These are phyloP conservation scores for Aspergillus ustus DNA, from an alignment of 2,329 filamentous ascomycete genomes.

Conservation along the genomic window DNA sequence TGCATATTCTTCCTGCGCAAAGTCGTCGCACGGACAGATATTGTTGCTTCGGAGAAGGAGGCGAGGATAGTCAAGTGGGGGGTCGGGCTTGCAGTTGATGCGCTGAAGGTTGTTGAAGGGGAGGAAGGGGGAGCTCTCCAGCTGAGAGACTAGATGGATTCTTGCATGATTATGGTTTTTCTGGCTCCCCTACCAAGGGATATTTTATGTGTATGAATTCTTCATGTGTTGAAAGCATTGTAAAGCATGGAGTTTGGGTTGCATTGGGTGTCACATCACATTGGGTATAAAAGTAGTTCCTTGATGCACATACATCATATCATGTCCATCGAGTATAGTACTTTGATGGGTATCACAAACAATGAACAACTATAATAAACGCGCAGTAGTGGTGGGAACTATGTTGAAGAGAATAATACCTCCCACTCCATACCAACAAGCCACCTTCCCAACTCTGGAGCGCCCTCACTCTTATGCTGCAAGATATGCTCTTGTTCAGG, in stretches of 20 bases:
- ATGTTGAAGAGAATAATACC: constrained; percentile 25
- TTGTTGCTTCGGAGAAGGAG: constrained; percentile 56
- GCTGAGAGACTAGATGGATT: too few relatives aligned
- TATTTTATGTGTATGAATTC: not conserved
- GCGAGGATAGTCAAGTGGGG: constrained; percentile 56
- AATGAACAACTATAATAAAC: not conserved
- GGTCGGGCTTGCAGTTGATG: constrained; percentile 46
- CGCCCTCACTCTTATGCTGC: not conserved
- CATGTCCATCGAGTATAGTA: not conserved
- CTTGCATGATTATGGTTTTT: too few relatives aligned
- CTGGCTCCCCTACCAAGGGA: too few relatives aligned
- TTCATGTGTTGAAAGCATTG: not conserved
- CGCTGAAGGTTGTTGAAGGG: constrained; percentile 42
- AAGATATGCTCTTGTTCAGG: not conserved
- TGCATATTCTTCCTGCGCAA: constrained; percentile 81
- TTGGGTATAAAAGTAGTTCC: not conserved
- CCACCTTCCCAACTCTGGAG: constrained; percentile 31
- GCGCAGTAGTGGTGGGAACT: not conserved
- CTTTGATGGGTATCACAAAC: not conserved
- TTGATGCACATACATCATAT: not conserved
- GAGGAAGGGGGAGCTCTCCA: constrained; percentile 5
- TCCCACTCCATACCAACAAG: constrained; percentile 48
- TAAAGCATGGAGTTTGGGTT: constrained; percentile 6
- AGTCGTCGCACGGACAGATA: constrained; percentile 69
- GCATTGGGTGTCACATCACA: not conserved